Base-by-base conservation (phyloP, 163 green algal species). In the Prototheca cutis region DNA sequence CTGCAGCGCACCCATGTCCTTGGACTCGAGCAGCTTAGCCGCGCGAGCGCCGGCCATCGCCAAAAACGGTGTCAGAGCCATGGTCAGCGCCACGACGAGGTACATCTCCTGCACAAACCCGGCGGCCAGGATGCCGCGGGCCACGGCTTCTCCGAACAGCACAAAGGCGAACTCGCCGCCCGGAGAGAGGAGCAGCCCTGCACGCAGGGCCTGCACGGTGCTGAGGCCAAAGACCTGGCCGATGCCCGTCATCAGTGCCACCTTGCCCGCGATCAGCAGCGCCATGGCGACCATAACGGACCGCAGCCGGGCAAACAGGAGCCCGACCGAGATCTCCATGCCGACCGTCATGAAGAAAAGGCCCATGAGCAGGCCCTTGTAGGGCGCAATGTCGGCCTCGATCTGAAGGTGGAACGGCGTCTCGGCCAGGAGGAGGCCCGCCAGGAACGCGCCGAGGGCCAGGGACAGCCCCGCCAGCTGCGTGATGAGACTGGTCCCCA, bases 141-240 rank as follows among this genome's bases (percentile, higher is more conserved):
- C 45, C 33, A 95, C 83, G 4, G 90, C 84, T 73, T 97, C 91
- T 3, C 87, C 89, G 69, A 98, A 96, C 23, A 90, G 84, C 17
- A 99, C 93, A 71, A 99, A 99, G 6, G 93, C 93, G 83, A 99
- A 99, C 81, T 99, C 93, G 21, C 93, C 93, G 19, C 92, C 90
- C 18, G 91, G 79, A 24, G 84, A 77, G 2, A 96, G 76, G 55
- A 93, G 75, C 58, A 94, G 63, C 55, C 86, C 86, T 6, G 84
- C 69, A 10, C 84, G 68, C 15, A 77, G 36, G 36, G 27, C 45
- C 42, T 83, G 74, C 17, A 94, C 61, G 6, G 67, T 55, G 2
- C 68, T 79, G 17, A 94, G 61, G 17, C 85, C 85, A 69, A 94
- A 91, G 4, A 75, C 33, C 23, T 76, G 70, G 21, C 85, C 86